Percentiles rank a stretch among this genome's conserved stretches.
phyloP scores from a whole-genome alignment of 306 rosid genomes.

The Lathyrus sativus region DNA sequence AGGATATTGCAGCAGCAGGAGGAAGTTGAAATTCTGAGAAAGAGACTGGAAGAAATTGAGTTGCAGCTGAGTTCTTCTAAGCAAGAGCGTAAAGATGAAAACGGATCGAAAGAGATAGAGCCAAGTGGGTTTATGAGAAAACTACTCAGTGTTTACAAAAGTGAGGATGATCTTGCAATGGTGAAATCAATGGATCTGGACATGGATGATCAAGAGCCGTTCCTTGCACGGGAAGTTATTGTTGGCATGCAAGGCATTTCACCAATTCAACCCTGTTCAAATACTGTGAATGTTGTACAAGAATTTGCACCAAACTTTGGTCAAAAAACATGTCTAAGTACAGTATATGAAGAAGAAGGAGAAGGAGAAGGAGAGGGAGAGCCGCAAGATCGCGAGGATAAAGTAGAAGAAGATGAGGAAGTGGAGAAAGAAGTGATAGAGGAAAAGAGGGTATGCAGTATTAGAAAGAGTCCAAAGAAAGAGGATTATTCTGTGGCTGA shows the following conservation, averaged over 20 bases:
- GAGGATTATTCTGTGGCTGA: slow-evolving; percentile 53
- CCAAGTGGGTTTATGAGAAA: slow-evolving; percentile 67
- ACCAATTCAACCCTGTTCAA: slow-evolving; percentile 39
- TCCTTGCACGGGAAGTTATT: slow-evolving; percentile 52
- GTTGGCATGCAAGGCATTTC: slow-evolving; percentile 50
- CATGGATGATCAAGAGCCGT: slow-evolving; percentile 90
- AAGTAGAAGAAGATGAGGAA: slow-evolving; percentile 57
- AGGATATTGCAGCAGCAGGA: slow-evolving; percentile 82
- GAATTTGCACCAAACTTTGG: slow-evolving; percentile 56
- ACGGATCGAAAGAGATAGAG: slow-evolving; percentile 56
- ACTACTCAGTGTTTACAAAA: slow-evolving; percentile 68
- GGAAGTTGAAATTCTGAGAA: slow-evolving; percentile 84
- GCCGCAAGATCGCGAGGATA: slow-evolving; percentile 51
- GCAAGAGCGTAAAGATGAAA: slow-evolving; percentile 44
- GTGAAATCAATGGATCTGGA: slow-evolving; percentile 97
- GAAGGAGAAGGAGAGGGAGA: slow-evolving; percentile 35
- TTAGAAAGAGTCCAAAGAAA: slow-evolving; percentile 48
- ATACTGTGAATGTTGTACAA: slow-evolving; percentile 36
- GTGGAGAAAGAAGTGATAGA: slow-evolving; percentile 86
- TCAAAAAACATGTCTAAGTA: slow-evolving; percentile 66
- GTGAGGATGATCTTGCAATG: slow-evolving; percentile 76
- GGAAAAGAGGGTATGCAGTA: slow-evolving; percentile 74
- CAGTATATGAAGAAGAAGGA: slow-evolving; percentile 83
- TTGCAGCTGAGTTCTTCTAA: slow-evolving; percentile 54
- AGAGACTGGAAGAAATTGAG: slow-evolving; percentile 87